Evolutionary conservation across 2,329 filamentous ascomycete genomes (phyloP).

Genomic region (Nemania abortiva): DNA sequence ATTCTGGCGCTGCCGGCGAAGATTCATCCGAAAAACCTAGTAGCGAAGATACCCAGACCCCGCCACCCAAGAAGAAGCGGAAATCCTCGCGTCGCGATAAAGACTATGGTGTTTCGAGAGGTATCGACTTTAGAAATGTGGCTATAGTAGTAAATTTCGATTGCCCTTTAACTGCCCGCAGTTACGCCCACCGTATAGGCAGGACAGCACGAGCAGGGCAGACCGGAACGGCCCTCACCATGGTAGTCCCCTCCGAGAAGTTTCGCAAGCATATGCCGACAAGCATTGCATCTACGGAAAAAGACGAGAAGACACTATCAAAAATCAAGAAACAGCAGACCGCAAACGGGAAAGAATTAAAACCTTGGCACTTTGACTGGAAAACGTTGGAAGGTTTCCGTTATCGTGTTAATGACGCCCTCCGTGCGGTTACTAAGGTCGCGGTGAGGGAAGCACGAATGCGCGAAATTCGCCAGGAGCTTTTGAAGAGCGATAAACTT

Average conservation of each 20-base stretch:
- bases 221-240: conserved; percentile 94
- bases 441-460: conserved; percentile 65
- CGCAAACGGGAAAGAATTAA: conserved; percentile 83
- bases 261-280: conserved; percentile 94
- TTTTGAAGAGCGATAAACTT: conserved; percentile 88
- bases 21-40: conserved; percentile 51
- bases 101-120: conserved; percentile 94
- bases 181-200: conserved; percentile 97
- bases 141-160: conserved; percentile 97
- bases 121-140: conserved; percentile 97
- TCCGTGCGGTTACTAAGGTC: conserved; percentile 89
- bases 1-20: conserved; percentile 61
- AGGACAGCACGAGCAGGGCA: conserved; percentile 92
- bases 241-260: conserved; percentile 84
- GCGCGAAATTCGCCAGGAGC: conserved; percentile 41
- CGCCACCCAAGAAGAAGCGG: conserved; percentile 69
- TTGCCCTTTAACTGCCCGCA: conserved; percentile 86
- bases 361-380: conserved; percentile 96
- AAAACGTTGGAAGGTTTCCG: conserved; percentile 92
- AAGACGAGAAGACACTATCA: conserved; percentile 86
- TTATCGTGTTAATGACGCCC: conserved; percentile 92
- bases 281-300: conserved; percentile 76
- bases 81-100: conserved; percentile 76
- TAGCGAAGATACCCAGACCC: conserved; percentile 47
- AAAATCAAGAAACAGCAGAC: conserved; percentile 84